Evolutionary conservation across 1,284 basidiomycete species (phyloP).

Genomic region (Waitea zeae): DNA sequence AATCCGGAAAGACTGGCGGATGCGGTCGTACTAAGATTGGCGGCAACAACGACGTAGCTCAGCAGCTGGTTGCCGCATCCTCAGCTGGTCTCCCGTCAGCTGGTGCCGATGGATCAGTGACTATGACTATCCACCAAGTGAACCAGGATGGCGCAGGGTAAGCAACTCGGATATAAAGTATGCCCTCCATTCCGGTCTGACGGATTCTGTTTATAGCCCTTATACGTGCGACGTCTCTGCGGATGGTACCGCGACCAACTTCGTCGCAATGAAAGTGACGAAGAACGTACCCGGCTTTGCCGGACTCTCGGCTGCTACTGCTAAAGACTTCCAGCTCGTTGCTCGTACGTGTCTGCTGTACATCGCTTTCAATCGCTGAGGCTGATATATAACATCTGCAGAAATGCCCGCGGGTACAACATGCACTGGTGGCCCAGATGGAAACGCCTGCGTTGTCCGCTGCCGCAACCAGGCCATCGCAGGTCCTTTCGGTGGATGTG

Average conservation of each 20-base stretch:
- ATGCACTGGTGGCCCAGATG: slow-evolving; percentile 11
- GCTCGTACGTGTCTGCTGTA: not conserved
- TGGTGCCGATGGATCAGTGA: slow-evolving; percentile 7
- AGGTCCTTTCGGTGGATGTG: slow-evolving; percentile 12
- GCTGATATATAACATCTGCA: not conserved
- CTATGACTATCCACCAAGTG: slow-evolving; percentile 12
- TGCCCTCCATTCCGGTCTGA: not conserved
- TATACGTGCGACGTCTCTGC: slow-evolving; percentile 10
- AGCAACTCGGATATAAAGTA: not conserved
- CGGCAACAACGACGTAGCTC: slow-evolving; percentile 10
- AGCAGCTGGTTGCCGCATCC: slow-evolving; percentile 9
- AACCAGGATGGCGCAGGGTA: slow-evolving; percentile 12
- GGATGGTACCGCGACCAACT: slow-evolving; percentile 9
- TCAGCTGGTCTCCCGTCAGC: slow-evolving; percentile 9
- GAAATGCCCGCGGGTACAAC: slow-evolving; percentile 8
- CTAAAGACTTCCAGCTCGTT: not conserved
- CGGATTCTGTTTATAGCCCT: slow-evolving; percentile 5
- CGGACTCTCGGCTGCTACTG: slow-evolving; percentile 7
- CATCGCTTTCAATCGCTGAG: not conserved
- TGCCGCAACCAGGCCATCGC: slow-evolving; percentile 10
- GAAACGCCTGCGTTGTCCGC: slow-evolving; percentile 11
- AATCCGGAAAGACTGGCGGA: slow-evolving; percentile 7
- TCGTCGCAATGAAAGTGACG: slow-evolving; percentile 9
- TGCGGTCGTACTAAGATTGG: slow-evolving; percentile 11
- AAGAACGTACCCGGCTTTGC: slow-evolving; percentile 10